Base-by-base conservation (phyloP, 140 eudicot genomes). In the Oenanthe javanica region DNA sequence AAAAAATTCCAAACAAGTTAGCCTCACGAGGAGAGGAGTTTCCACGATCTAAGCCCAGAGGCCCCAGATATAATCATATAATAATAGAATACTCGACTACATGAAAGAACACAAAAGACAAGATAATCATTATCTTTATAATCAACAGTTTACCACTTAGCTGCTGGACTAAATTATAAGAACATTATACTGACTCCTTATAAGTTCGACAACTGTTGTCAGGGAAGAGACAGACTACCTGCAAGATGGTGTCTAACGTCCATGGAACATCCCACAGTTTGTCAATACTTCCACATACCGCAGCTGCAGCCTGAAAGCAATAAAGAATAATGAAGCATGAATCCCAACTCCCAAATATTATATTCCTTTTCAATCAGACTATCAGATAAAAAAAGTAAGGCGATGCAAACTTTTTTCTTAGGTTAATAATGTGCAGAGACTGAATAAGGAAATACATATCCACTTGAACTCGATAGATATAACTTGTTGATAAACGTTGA, bases 231-330 rank as follows among this genome's bases (percentile, higher is more conserved):
- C 12, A 50, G 12, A 77, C 81, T 85, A 94, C 99, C 88, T 90
- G 96, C 61, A 92, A 61, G 74, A 95, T 91, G 76, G 99, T 95
- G 87, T 92, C 94, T 38, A 94, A 97, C 82, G 97, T 88, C 99
- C 99, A 95, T 79, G 99, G 99, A 16, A 95, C 99, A 71, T 86
- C 91, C 99, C 97, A 95, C 2, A 92, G 97, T 83, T 89, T 87
- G 82, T 87, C 87, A 42, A 84, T 69, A 48, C 86, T 84, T 36
- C 82, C 82, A 85, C 85, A 78, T 57, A 86, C 75, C 46, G 88
- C 87, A 83, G 84, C 90, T 76, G 79, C 87, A 82, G 83, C 91
- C 98, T 94, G 86, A 79, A 88, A 81, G 8, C 36, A 59, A 31
- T 31, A 21, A 8, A 59, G 70, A 48, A 74, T 31, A 81, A 77